These are phyloP conservation scores for Rhodotorula sp. DNA, from an alignment of 1,284 basidiomycete species.

Conservation along the genomic window DNA sequence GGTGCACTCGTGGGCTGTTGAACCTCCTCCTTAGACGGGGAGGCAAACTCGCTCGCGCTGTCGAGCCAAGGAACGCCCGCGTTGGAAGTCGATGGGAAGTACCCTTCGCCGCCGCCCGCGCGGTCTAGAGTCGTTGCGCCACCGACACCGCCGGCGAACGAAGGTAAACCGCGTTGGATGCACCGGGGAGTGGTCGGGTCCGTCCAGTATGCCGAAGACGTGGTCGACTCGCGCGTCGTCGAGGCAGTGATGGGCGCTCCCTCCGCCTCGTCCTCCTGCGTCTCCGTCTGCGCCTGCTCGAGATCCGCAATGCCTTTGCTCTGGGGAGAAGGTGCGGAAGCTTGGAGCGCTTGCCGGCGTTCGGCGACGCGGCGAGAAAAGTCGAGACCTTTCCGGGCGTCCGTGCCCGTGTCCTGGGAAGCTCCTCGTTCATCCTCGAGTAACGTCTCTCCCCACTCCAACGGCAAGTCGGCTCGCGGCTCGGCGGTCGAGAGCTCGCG, in stretches of 20 bases:
- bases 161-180: neutral
- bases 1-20: neutral
- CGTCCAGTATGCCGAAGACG: constrained; percentile 2
- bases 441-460: too few relatives aligned
- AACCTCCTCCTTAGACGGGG: neutral
- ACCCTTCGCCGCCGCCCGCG: neutral
- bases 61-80: neutral
- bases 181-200: constrained; percentile 26
- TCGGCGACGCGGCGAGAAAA: too few relatives aligned
- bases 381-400: too few relatives aligned
- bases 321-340: too few relatives aligned
- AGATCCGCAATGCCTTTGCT: too few relatives aligned
- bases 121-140: too few relatives aligned
- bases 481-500: neutral
- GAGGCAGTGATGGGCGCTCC: neutral
- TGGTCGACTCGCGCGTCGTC: neutral
- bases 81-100: constrained; percentile 10
- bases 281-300: too few relatives aligned
- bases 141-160: neutral
- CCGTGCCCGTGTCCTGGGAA: too few relatives aligned
- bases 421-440: too few relatives aligned
- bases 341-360: neutral
- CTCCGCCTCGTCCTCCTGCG: neutral
- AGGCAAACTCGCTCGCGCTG: neutral
- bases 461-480: too few relatives aligned